Base-by-base conservation (phyloP, 371 early-diverging fungal genomes). In the Mucor sp. region DNA sequence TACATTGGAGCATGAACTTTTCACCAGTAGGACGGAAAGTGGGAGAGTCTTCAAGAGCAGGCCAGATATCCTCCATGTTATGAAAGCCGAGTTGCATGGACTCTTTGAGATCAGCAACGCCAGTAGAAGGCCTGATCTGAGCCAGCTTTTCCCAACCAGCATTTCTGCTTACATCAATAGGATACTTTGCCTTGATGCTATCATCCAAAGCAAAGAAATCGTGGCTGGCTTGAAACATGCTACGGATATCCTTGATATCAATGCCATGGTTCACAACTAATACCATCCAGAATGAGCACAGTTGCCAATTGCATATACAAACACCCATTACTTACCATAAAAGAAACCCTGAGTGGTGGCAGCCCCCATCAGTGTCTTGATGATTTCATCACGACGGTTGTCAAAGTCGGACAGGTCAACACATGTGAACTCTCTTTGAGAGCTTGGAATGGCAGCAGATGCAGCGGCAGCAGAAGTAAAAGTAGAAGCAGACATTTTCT, bases 191-290 rank as follows among this genome's bases (percentile, higher is more conserved):
- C 25, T 77, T 77, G 63, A 67, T 63, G 11, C 58, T 58, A 66
- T 77, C 75, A 14, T 74, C 68, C 2, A 77, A 55, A 5, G 69
- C 72, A 48, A 77, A 77, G 43, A 74, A 77, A 27, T 72, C 65
- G 21, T 67, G 69, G 15, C 75, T 77, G 1, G 68, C 63, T 47
- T 71, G 39, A 57, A 77, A 74, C 74, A 77, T 77, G 33, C 58
- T 58, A 17, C 68, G 72, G 6, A 77, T 74, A 58, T 74, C 68
- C 25, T 74, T 63, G 9, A 74, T 44, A 8, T 67, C 21, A 41
- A 77, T 72, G 30, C 71, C 75, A 66, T 77, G 77, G 32, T 74
- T 77, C n/a, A 72, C 55, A 50, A 77, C 75, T 77, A 28, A n/a
- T n/a, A n/a, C n/a, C n/a, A n/a, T n/a, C n/a, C n/a, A n/a, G n/a